These are phyloP conservation scores for Boletus subcaerulescens DNA, from an alignment of 768 basidiomycete species.

Conservation along the genomic window DNA sequence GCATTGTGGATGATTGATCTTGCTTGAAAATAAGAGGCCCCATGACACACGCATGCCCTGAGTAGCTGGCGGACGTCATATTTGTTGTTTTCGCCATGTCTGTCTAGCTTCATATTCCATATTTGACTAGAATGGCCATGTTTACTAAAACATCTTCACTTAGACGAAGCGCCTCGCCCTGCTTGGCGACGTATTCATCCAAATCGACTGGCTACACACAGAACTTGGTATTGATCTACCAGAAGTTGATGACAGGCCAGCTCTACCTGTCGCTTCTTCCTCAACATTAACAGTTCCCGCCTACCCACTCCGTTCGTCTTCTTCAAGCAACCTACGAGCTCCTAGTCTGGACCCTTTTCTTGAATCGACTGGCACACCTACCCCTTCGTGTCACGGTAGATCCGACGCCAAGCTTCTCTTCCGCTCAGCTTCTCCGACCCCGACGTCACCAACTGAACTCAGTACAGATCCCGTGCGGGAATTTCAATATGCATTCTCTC, in stretches of 20 bases:
- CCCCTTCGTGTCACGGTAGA: slow-evolving; percentile 42
- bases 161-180: slow-evolving; percentile 68
- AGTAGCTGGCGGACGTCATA: background rate
- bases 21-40: background rate
- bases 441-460: slow-evolving; percentile 9
- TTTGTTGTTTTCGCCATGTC: background rate
- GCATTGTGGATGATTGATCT: background rate
- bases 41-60: background rate
- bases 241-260: slow-evolving; percentile 44
- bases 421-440: slow-evolving; percentile 24
- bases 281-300: slow-evolving; percentile 37
- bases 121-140: background rate
- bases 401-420: slow-evolving; percentile 35
- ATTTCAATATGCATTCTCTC: slow-evolving; percentile 58
- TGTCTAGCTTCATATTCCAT: background rate
- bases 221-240: slow-evolving; percentile 78
- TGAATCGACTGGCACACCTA: slow-evolving; percentile 40
- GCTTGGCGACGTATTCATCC: slow-evolving; percentile 60
- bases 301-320: slow-evolving; percentile 45
- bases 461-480: slow-evolving; percentile 28
- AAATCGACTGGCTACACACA: slow-evolving; percentile 79
- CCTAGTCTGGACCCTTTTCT: slow-evolving; percentile 27
- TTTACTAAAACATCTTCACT: background rate
- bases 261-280: slow-evolving; percentile 30
- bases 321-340: slow-evolving; percentile 22